Conservation (phyloP, 2,329 filamentous ascomycete species). For the Xylariaceae sp. region DNA sequence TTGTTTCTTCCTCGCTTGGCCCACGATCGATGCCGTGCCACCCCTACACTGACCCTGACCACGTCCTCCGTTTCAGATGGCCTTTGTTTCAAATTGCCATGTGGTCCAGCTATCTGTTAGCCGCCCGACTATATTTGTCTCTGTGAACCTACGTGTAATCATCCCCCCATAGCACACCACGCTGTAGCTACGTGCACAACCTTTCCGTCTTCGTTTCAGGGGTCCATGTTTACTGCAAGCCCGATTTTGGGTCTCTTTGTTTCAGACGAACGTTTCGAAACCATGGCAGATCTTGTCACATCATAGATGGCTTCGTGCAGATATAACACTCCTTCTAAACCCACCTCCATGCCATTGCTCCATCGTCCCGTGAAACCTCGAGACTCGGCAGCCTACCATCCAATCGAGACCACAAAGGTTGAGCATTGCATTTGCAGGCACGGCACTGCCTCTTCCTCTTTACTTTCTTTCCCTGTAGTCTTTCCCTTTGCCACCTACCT, state of each 20-base stretch:
- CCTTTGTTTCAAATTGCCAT: constrained; percentile 20
- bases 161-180: not conserved
- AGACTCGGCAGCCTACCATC: not conserved
- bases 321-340: not conserved
- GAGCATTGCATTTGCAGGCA: not conserved
- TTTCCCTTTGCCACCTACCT: not conserved
- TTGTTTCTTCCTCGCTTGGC: too few relatives aligned
- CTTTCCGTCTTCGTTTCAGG: constrained; percentile 1
- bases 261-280: constrained; percentile 8
- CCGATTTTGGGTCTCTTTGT: constrained; percentile 20
- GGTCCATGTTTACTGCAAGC: constrained; percentile 9
- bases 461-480: not conserved
- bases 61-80: not conserved
- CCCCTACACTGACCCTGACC: constrained; percentile 14
- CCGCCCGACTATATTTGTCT: constrained; percentile 20
- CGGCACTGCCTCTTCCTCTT: not conserved
- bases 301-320: too few relatives aligned
- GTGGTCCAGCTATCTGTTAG: constrained; percentile 13
- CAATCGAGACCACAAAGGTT: not conserved
- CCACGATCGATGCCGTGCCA: too few relatives aligned
- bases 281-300: too few relatives aligned
- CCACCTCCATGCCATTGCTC: not conserved
- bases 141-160: too few relatives aligned
- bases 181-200: not conserved
- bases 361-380: too few relatives aligned